Conservation (phyloP, 1,139 yeast genomes). For the Geotrichum citri-aurantii region DNA sequence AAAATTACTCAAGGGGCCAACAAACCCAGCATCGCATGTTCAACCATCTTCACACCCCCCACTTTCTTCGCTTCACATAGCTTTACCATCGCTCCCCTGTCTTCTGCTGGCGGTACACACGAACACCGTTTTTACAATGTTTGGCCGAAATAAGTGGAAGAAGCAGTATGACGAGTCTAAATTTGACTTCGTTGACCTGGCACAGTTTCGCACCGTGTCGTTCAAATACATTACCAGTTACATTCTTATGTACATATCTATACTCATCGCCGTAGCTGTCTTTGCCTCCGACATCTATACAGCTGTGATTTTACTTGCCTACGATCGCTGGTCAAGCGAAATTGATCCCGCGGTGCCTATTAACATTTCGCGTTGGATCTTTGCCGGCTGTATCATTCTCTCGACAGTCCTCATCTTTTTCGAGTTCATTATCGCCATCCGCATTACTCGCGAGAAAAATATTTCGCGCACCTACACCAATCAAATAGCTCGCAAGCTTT, state of each 20-base stretch:
- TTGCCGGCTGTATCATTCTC: conserved; percentile 78
- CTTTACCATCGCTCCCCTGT: background rate
- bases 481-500: conserved; percentile 52
- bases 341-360: conserved; percentile 53
- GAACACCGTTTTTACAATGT: conserved; percentile 5
- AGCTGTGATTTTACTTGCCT: conserved; percentile 66
- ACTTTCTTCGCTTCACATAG: background rate
- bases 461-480: conserved; percentile 70
- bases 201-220: conserved; percentile 49
- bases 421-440: conserved; percentile 56
- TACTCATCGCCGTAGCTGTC: conserved; percentile 52
- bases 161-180: conserved; percentile 28
- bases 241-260: conserved; percentile 45
- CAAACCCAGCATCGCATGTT: background rate
- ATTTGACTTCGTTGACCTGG: conserved; percentile 36
- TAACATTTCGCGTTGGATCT: conserved; percentile 70
- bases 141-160: conserved; percentile 25
- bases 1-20: background rate
- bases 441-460: conserved; percentile 53
- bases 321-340: conserved; percentile 64
- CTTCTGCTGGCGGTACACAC: background rate
- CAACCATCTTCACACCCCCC: background rate
- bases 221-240: conserved; percentile 53
- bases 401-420: conserved; percentile 55
- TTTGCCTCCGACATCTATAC: conserved; percentile 75